Base-by-base conservation (phyloP, 1,139 yeast genomes). In the Pneumocystis carinii region DNA sequence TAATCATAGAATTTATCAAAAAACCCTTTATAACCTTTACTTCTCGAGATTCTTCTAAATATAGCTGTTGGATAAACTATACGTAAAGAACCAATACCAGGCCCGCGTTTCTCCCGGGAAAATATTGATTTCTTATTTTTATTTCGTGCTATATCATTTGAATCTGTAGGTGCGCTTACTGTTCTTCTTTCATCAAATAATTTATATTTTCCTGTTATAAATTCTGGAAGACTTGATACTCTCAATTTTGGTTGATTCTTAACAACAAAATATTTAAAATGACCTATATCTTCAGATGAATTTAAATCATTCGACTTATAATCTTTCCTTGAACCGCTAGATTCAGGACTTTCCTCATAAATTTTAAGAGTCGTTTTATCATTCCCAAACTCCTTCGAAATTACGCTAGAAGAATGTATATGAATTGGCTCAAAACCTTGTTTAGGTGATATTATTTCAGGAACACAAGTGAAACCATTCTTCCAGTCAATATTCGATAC, bases 391-490 rank as follows among this genome's bases (percentile, higher is more conserved):
- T 48, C 55, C 15, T 48, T 48, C 19, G 55, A 48, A 48, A 48
- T 48, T 24, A 19, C 27, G 24, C 55, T 14, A 48, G 32, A 24
- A 48, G 55, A 32, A 48, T 48, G 55, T 24, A 48, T 48, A 48
- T 48, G 29, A 48, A 63, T 19, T 62, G 57, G 36, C 41, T 61
- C 32, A 62, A 64, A 17, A 42, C 61, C 12, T 24, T 48, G 62
- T 14, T 17, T 37, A 15, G 24, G 10, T 1, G 62, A 3, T 1
- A 27, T 6, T 8, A 15, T 15, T 27, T 53, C 53, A 41, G 55
- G 27, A 1, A 19, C 15, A 24, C 3, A 12, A 24, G 12, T 17
- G 27, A 1, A 1, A 48, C 27, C n/a, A 24, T 48, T 48, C 15
- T 12, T 48, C 32, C 14, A 19, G 3, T 48, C 55, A 48, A 19